Percentiles rank a stretch among this genome's conserved stretches.
Evolutionary conservation across 2,329 filamentous ascomycete genomes (phyloP).

Genomic region (Mycosphaerella sp.): DNA sequence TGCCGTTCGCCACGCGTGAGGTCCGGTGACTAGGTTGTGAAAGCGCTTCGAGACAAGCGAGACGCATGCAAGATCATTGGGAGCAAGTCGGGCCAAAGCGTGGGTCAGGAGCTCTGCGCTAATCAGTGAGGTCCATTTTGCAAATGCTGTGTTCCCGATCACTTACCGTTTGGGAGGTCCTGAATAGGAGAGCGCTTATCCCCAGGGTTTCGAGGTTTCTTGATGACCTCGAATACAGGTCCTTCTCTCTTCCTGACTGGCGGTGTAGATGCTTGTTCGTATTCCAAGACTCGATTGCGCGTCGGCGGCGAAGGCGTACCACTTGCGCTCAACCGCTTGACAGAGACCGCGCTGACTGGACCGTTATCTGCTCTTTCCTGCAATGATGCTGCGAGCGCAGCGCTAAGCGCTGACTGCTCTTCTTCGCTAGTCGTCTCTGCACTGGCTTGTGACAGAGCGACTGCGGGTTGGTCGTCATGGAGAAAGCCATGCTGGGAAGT

Average conservation of each 20-base stretch:
- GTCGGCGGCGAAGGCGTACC: slow-evolving; percentile 38
- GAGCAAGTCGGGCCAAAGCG: slow-evolving; percentile 81
- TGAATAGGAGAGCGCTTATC: slow-evolving; percentile 47
- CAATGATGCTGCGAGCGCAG: slow-evolving; percentile 27
- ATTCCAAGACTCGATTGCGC: slow-evolving; percentile 48
- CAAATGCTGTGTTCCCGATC: background rate
- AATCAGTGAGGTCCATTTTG: slow-evolving; percentile 18
- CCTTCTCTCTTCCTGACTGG: slow-evolving; percentile 40
- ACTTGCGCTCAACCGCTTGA: slow-evolving; percentile 26
- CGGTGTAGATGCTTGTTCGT: slow-evolving; percentile 44
- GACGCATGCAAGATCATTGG: slow-evolving; percentile 73
- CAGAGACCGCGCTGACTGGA: slow-evolving; percentile 5
- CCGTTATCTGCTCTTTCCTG: slow-evolving; percentile 17
- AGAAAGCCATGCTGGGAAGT: slow-evolving; percentile 55
- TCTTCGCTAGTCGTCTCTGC: slow-evolving; percentile 20
- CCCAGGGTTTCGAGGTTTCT: slow-evolving; percentile 40
- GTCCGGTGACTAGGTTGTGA: slow-evolving; percentile 77
- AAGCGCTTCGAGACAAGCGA: slow-evolving; percentile 84
- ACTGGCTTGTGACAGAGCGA: slow-evolving; percentile 37
- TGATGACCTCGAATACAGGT: slow-evolving; percentile 49
- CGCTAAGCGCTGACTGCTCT: slow-evolving; percentile 27
- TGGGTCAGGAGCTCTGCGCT: slow-evolving; percentile 80
- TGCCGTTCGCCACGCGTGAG: slow-evolving; percentile 88
- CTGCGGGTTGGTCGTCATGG: slow-evolving; percentile 42
- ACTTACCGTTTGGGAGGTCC: slow-evolving; percentile 74